Conservation (phyloP, 331 rosid species). For the Ulmus americana region DNA sequence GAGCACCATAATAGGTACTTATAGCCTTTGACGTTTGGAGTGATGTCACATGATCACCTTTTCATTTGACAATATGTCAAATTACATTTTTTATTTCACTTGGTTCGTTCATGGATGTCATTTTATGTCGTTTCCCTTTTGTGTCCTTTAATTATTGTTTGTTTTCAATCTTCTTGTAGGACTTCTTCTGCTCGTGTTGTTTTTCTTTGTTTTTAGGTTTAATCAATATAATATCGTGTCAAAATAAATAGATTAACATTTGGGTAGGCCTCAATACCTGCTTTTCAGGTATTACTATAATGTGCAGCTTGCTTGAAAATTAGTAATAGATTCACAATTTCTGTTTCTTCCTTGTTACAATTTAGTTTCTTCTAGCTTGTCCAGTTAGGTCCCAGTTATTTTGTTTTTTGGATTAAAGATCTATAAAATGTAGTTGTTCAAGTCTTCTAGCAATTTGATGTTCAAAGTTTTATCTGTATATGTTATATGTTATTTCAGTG, state of each 20-base stretch:
- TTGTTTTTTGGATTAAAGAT: background rate
- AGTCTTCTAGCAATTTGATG: background rate
- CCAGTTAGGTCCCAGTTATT: background rate
- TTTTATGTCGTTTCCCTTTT: no score
- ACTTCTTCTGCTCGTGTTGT: background rate
- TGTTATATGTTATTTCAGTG: background rate
- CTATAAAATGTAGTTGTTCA: background rate
- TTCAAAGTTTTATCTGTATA: no score
- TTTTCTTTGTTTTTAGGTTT: background rate
- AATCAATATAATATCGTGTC: no score
- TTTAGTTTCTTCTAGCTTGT: no score
- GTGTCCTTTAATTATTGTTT: background rate
- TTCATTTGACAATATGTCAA: background rate
- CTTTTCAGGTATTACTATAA: no score
- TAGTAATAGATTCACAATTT: no score
- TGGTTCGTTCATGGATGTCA: background rate
- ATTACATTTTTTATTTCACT: background rate
- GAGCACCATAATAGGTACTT: conserved; percentile 92
- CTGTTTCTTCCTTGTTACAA: no score
- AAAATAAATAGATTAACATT: no score
- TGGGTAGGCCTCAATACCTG: no score
- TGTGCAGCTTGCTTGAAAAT: no score
- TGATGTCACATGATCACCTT: background rate
- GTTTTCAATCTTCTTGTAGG: background rate
- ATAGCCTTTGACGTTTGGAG: conserved; percentile 9